These are phyloP conservation scores for Podila verticillata DNA, from an alignment of 192 early-diverging fungal species.

Conservation along the genomic window DNA sequence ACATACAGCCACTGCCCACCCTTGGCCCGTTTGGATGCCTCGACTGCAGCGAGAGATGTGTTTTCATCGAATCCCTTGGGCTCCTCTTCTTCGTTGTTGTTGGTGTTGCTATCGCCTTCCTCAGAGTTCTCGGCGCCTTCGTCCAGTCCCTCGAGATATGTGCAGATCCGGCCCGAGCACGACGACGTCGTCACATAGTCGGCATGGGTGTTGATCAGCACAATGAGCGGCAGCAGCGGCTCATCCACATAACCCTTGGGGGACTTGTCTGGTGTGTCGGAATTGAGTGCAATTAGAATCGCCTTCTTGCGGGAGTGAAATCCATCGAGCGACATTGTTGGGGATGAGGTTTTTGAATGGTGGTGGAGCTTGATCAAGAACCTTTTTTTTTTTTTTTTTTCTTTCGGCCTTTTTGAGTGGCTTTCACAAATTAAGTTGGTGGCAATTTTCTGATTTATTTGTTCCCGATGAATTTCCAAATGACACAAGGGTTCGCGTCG, in stretches of 20 bases:
- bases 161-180: slow-evolving; percentile 62
- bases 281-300: slow-evolving; percentile 53
- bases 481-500: no score
- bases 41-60: slow-evolving; percentile 26
- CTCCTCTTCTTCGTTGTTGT: slow-evolving; percentile 8
- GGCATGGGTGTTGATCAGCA: slow-evolving; percentile 59
- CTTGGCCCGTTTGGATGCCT: slow-evolving; percentile 38
- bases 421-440: neutral
- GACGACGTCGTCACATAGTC: slow-evolving; percentile 65
- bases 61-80: slow-evolving; percentile 30
- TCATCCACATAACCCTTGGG: slow-evolving; percentile 65
- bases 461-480: neutral
- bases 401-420: neutral
- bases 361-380: neutral
- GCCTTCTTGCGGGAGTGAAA: slow-evolving; percentile 42
- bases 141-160: slow-evolving; percentile 59
- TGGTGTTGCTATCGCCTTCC: neutral
- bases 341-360: neutral
- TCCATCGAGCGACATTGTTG: slow-evolving; percentile 35
- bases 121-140: neutral
- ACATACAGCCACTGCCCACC: slow-evolving; percentile 63
- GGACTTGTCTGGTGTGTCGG: slow-evolving; percentile 57
- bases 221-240: slow-evolving; percentile 57
- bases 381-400: no score
- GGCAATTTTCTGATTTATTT: neutral